Evolutionary conservation across 345 rosid genomes (phyloP).

Genomic region (Linum lewisii): DNA sequence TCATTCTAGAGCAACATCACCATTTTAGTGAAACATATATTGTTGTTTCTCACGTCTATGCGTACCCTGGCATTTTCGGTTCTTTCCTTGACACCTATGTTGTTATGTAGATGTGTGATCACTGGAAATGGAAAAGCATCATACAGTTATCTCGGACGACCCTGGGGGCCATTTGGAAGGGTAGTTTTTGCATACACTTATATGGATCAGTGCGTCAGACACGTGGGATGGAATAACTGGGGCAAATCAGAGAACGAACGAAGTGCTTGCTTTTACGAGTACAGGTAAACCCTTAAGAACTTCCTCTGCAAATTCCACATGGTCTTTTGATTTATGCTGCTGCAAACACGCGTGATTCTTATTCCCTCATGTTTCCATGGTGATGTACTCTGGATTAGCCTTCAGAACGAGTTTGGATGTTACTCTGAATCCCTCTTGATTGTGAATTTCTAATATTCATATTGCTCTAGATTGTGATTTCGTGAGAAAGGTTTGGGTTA

Average conservation of each 20-base stretch:
- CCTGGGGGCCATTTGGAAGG: constrained; percentile 96
- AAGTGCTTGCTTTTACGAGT: constrained; percentile 91
- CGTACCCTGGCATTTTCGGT: background rate
- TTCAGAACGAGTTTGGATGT: too few species aligned
- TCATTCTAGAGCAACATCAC: too few species aligned
- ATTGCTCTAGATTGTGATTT: background rate
- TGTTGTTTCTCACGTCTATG: background rate
- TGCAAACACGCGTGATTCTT: background rate
- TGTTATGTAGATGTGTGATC: constrained; percentile 64
- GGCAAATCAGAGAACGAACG: constrained; percentile 85
- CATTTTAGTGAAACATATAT: too few species aligned
- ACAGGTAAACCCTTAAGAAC: constrained; percentile 35
- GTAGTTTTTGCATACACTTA: constrained; percentile 73
- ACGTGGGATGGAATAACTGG: constrained; percentile 87
- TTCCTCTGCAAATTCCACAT: background rate
- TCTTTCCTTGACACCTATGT: background rate
- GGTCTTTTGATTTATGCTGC: background rate
- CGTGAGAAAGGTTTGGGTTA: too few species aligned
- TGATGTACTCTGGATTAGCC: too few species aligned
- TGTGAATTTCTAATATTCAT: background rate
- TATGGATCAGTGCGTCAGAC: constrained; percentile 69
- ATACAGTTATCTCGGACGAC: constrained; percentile 70
- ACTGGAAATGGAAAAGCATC: constrained; percentile 69
- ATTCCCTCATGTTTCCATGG: too few species aligned
- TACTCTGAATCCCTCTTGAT: too few species aligned